Evolutionary conservation across 768 basidiomycete species (phyloP).

Genomic region (Kockovaella imperatae): DNA sequence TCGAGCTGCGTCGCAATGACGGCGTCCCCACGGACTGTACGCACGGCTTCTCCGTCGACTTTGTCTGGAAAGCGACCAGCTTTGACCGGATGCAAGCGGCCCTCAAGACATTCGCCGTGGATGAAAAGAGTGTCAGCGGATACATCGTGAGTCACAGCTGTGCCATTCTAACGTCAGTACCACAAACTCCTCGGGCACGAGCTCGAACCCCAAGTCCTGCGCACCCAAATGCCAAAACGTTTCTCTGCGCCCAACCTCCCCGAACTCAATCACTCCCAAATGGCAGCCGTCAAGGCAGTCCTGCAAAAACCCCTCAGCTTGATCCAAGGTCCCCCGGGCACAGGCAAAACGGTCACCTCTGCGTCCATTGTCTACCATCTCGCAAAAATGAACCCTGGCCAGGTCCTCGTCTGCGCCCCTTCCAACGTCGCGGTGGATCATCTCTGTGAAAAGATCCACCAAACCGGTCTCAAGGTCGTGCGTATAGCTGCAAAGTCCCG

Average conservation of each 20-base stretch:
- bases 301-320: slow-evolving; percentile 94
- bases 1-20: slow-evolving; percentile 82
- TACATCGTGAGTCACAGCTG: slow-evolving; percentile 68
- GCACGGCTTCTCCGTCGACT: slow-evolving; percentile 93
- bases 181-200: slow-evolving; percentile 98
- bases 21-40: slow-evolving; percentile 90
- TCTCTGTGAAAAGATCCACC: slow-evolving; percentile 95
- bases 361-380: slow-evolving; percentile 98
- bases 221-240: slow-evolving; percentile 76
- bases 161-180: slow-evolving; percentile 54
- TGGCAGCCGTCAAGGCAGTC: slow-evolving; percentile 99
- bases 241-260: slow-evolving; percentile 96
- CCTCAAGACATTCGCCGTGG: slow-evolving; percentile 99
- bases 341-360: slow-evolving; percentile 97
- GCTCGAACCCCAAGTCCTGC: slow-evolving; percentile 75
- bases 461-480: slow-evolving; percentile 97
- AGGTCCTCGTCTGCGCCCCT: slow-evolving; percentile 96
- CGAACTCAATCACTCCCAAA: slow-evolving; percentile 97
- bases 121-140: slow-evolving; percentile 97
- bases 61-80: slow-evolving; percentile 99
- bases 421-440: slow-evolving; percentile 99
- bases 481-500: slow-evolving; percentile 96
- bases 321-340: slow-evolving; percentile 97
- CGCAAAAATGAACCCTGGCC: slow-evolving; percentile 98
- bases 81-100: slow-evolving; percentile 99